Percentiles rank a stretch among this genome's conserved stretches.
Conservation (phyloP, 768 basidiomycete species). For the Suillus spraguei region DNA sequence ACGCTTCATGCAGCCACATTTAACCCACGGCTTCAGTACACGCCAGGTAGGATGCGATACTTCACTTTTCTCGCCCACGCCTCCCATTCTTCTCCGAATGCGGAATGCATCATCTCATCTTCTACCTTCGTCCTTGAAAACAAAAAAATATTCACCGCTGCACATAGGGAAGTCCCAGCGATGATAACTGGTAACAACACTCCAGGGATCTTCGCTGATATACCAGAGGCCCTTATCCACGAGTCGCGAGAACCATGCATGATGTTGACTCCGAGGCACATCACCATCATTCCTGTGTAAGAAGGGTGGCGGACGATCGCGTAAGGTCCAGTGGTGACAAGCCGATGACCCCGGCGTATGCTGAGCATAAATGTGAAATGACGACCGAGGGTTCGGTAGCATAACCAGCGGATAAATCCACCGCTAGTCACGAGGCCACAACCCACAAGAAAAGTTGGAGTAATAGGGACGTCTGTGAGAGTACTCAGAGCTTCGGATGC, state of each 20-base stretch:
- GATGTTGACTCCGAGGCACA: slow-evolving; percentile 11
- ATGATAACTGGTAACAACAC: neutral
- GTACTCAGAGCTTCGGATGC: neutral
- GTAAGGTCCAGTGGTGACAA: slow-evolving; percentile 23
- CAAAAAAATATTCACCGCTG: neutral
- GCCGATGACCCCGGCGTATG: slow-evolving; percentile 18
- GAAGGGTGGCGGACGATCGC: slow-evolving; percentile 25
- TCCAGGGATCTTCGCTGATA: slow-evolving; percentile 9
- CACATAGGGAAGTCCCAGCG: neutral
- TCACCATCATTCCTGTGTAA: slow-evolving; percentile 20
- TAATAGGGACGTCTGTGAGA: slow-evolving; percentile 7
- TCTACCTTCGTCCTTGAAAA: slow-evolving; percentile 20
- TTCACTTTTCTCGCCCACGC: slow-evolving; percentile 32
- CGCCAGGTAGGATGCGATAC: slow-evolving; percentile 34
- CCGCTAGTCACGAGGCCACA: slow-evolving; percentile 6
- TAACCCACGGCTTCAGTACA: slow-evolving; percentile 24
- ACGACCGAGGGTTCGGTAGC: slow-evolving; percentile 20
- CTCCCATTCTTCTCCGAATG: slow-evolving; percentile 38
- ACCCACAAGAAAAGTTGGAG: slow-evolving; percentile 20
- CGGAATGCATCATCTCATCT: slow-evolving; percentile 31
- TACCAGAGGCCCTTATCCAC: slow-evolving; percentile 19
- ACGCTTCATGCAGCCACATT: neutral
- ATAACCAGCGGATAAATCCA: slow-evolving; percentile 18
- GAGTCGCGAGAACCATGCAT: slow-evolving; percentile 11
- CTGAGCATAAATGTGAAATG: slow-evolving; percentile 23